Percentiles rank a stretch among this genome's conserved stretches.
phyloP scores from a whole-genome alignment of 2,329 filamentous ascomycete species.

The Geosmithia flava region DNA sequence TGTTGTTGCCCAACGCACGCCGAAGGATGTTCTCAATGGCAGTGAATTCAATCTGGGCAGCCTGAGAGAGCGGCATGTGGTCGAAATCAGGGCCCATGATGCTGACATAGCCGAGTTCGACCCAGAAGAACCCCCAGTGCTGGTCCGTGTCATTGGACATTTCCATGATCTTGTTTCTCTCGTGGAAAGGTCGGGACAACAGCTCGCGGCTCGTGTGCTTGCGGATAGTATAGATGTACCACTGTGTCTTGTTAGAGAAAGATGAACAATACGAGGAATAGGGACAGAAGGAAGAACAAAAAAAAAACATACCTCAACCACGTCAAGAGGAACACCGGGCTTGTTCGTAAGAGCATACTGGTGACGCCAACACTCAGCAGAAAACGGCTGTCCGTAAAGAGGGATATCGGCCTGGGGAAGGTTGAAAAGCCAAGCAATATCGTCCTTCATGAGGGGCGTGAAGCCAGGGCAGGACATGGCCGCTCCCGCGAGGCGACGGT shows the following conservation, averaged over 20 bases:
- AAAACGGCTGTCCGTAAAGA: slow-evolving; percentile 33
- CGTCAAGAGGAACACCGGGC: slow-evolving; percentile 32
- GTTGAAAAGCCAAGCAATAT: slow-evolving; percentile 28
- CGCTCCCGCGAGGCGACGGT: slow-evolving; percentile 37
- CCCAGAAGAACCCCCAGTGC: slow-evolving; percentile 42
- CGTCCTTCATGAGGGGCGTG: slow-evolving; percentile 47
- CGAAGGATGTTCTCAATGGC: slow-evolving; percentile 36
- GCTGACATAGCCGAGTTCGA: slow-evolving; percentile 30
- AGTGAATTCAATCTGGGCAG: slow-evolving; percentile 31
- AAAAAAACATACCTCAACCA: slow-evolving; percentile 36
- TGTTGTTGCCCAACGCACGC: slow-evolving; percentile 15
- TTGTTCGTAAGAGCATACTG: slow-evolving; percentile 39
- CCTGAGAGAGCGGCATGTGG: slow-evolving; percentile 31
- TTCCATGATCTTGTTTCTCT: slow-evolving; percentile 24
- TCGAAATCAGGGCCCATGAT: slow-evolving; percentile 29
- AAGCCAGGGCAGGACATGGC: slow-evolving; percentile 49
- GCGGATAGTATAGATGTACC: slow-evolving; percentile 43
- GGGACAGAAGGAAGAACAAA: no score
- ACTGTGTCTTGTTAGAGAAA: slow-evolving; percentile 22
- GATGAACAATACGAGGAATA: no score
- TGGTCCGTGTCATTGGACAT: slow-evolving; percentile 19
- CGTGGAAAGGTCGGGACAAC: slow-evolving; percentile 22
- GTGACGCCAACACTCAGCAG: slow-evolving; percentile 35
- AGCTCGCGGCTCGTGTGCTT: slow-evolving; percentile 33
- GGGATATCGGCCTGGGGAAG: slow-evolving; percentile 20